phyloP scores from a whole-genome alignment of 306 rosid genomes.

The Sophora flavescens region DNA sequence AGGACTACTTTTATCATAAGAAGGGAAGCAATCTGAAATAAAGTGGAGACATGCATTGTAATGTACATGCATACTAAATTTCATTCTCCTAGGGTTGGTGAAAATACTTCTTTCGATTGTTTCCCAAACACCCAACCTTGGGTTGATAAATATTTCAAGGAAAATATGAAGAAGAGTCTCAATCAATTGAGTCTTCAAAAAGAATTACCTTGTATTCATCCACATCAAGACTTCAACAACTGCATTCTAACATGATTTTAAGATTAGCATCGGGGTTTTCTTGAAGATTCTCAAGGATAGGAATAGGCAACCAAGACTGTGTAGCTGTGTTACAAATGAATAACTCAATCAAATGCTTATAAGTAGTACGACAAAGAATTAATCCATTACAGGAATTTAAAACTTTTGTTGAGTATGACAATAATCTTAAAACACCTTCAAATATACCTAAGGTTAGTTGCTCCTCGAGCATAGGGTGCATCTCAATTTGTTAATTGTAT shows the following conservation, averaged over 20 bases:
- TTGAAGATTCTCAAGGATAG: no score
- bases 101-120: no score
- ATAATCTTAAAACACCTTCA: not conserved
- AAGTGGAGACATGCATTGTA: no score
- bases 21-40: no score
- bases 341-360: not conserved
- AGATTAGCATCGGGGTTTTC: no score
- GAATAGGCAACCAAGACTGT: no score
- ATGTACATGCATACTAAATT: no score
- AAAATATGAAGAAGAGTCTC: not conserved
- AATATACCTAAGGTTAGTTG: not conserved
- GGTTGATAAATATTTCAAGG: not conserved
- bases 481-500: not conserved
- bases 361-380: not conserved
- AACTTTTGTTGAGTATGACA: not conserved
- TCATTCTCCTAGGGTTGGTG: no score
- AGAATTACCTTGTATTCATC: not conserved
- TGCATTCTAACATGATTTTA: no score
- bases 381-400: conserved; percentile 26
- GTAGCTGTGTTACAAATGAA: not conserved
- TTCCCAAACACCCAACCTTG: no score
- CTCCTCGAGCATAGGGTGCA: not conserved
- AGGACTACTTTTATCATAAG: no score
- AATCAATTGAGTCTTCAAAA: not conserved
- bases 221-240: not conserved